Evolutionary conservation across 2,329 filamentous ascomycete genomes (phyloP).

Genomic region (Huntiella moniliformis): DNA sequence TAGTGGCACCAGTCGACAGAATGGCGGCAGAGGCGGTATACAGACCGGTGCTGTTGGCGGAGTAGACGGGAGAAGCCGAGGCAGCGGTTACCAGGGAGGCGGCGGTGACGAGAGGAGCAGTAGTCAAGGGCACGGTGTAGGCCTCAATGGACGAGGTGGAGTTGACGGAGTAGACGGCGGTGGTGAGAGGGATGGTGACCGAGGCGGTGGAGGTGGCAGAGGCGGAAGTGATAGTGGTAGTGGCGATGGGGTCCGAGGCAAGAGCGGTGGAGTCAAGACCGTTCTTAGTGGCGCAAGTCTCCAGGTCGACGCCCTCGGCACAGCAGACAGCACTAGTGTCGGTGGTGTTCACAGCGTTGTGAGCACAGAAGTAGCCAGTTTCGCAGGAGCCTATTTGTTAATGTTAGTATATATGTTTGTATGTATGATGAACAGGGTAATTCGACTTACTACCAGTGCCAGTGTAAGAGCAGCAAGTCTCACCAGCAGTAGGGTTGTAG

Average conservation of each 20-base stretch:
- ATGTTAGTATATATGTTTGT: slow-evolving; percentile 4
- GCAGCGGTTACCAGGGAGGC: slow-evolving; percentile 3
- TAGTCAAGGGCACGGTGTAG: slow-evolving; percentile 2
- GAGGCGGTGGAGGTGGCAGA: slow-evolving; percentile 14
- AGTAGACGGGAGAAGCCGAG: not conserved
- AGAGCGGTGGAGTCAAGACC: slow-evolving; percentile 28
- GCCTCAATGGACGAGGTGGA: not conserved
- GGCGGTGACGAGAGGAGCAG: slow-evolving; percentile 2
- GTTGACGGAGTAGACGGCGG: slow-evolving; percentile 8
- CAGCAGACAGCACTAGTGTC: slow-evolving; percentile 37
- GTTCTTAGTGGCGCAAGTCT: slow-evolving; percentile 34
- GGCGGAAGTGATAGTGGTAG: slow-evolving; percentile 17
- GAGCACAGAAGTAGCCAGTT: slow-evolving; percentile 42
- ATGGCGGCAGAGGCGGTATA: slow-evolving; percentile 7
- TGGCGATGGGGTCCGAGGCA: slow-evolving; percentile 18
- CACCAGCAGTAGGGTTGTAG: slow-evolving; percentile 31
- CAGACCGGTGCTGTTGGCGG: slow-evolving; percentile 2
- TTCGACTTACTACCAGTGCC: slow-evolving; percentile 33
- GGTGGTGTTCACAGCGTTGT: slow-evolving; percentile 22
- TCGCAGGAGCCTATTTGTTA: slow-evolving; percentile 36
- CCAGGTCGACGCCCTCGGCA: slow-evolving; percentile 33
- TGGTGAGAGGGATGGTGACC: slow-evolving; percentile 7
- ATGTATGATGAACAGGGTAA: not conserved
- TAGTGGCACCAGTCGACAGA: not conserved
- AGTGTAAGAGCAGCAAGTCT: slow-evolving; percentile 36